Conservation (phyloP, 139 green algal genomes). For the Zygnema cylindricum region DNA sequence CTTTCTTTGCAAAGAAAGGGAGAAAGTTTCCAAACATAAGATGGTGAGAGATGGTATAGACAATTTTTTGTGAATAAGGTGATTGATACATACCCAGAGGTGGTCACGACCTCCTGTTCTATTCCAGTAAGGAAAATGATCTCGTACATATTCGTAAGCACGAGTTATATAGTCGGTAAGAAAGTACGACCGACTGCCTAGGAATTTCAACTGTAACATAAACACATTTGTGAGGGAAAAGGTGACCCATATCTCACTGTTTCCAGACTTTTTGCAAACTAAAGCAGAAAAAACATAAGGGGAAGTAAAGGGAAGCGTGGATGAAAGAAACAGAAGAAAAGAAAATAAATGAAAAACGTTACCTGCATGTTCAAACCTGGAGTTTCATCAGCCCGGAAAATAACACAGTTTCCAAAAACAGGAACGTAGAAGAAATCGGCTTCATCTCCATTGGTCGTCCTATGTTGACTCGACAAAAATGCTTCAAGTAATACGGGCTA, state of each 20-base stretch:
- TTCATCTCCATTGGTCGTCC: slow-evolving; percentile 30
- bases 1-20: no score
- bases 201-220: slow-evolving; percentile 21
- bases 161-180: slow-evolving; percentile 20
- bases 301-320: no score
- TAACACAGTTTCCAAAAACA: slow-evolving; percentile 19
- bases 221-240: no score
- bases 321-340: no score
- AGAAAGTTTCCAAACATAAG: no score
- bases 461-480: slow-evolving; percentile 30
- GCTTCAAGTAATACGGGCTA: slow-evolving; percentile 23
- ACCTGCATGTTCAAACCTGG: slow-evolving; percentile 37
- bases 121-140: slow-evolving; percentile 28
- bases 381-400: slow-evolving; percentile 38
- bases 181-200: background rate
- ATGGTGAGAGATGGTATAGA: no score
- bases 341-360: slow-evolving; percentile 1
- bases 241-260: no score
- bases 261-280: no score
- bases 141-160: slow-evolving; percentile 13
- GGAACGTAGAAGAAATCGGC: slow-evolving; percentile 54
- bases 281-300: no score
- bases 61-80: no score
- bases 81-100: no score
- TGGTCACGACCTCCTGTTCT: slow-evolving; percentile 23